Evolutionary conservation across 2,329 filamentous ascomycete genomes (phyloP), one percentile per base, ranked within the genome.

Genomic region (Neophaeococcomyces mojaviensis): DNA sequence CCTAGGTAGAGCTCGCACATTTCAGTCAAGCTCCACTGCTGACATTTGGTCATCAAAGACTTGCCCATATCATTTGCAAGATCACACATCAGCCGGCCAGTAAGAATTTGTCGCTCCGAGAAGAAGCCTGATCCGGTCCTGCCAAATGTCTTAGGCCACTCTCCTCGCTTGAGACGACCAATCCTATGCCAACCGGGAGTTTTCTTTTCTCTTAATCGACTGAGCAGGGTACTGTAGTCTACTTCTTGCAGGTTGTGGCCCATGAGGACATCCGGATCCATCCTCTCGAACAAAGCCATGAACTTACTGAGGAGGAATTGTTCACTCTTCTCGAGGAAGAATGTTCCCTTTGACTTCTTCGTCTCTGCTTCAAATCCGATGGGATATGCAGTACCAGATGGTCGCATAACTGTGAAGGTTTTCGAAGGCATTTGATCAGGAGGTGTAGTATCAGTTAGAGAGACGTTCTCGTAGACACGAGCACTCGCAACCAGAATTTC

Each of bases 161-260:
- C 77, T 4, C 77, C 76, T 55, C 89, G 81, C 65, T 86, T 86
- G 57, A 98, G 71, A 48, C 92, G 78, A 44, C 92, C 92, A 46
- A 98, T 85, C 18, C 90, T 81, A 53, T 94, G 94, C 90, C 92
- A 98, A 49, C 89, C 86, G 13, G 87, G 87, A 0, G 87, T 92
- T 66, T 90, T 97, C 67, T 85, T 89, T 60, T 94, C 86, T 51
- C 87, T 81, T 57, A 98, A 72, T 41, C 92, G 82, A 62, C 80
- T 94, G 20, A 98, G 72, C 9, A 98, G 72, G 47, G 96, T 82
- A 56, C 88, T 94, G 63, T 94, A 94, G 62, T 98, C 92, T 3
- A 96, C 88, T 58, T 94, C 92, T 64, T 98, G 92, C n/a, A 98
- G 76, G 59, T 94, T 85, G 64, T 98, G 90, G 10, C 92, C 92